A percentile compares a stretch with the other conserved stretches of the same genome.
These are phyloP conservation scores for Chaetomium olivaceum DNA, from an alignment of 2,329 filamentous ascomycete genomes.

Conservation along the genomic window DNA sequence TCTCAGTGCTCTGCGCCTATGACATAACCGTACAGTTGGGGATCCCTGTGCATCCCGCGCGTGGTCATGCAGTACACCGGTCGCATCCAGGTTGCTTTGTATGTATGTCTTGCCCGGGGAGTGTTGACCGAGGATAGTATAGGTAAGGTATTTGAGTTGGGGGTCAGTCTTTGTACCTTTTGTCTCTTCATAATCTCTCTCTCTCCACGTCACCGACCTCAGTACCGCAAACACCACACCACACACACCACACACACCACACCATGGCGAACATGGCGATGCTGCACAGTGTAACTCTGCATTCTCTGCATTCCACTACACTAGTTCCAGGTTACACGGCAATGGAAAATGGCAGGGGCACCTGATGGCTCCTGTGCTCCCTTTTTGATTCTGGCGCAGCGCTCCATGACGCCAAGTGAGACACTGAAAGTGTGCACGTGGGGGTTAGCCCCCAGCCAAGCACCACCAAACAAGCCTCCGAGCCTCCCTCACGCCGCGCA, in stretches of 20 bases:
- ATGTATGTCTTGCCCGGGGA: neutral
- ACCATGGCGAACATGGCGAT: neutral
- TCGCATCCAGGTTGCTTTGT: constrained; percentile 1
- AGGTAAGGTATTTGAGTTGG: too few species aligned
- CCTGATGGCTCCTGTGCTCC: constrained; percentile 11
- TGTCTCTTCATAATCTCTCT: too few species aligned
- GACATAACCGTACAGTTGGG: constrained; percentile 21
- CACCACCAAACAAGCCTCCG: neutral
- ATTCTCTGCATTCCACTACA: neutral
- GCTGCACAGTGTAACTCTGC: neutral
- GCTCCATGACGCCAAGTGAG: constrained; percentile 25
- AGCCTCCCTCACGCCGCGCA: neutral
- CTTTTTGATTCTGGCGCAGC: constrained; percentile 5
- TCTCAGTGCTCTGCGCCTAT: constrained; percentile 3
- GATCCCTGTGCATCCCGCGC: neutral
- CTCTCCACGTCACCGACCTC: too few species aligned
- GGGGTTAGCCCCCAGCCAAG: constrained; percentile 6
- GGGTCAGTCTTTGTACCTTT: neutral
- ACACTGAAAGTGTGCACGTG: constrained; percentile 23
- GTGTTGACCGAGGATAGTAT: neutral
- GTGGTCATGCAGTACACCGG: neutral
- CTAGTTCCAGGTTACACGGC: too few species aligned
- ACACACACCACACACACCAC: too few species aligned
- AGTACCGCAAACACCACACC: too few species aligned
- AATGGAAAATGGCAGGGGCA: neutral